These are phyloP conservation scores for Trichophyton schoenleinii DNA, from an alignment of 2,329 filamentous ascomycete species.

Conservation along the genomic window DNA sequence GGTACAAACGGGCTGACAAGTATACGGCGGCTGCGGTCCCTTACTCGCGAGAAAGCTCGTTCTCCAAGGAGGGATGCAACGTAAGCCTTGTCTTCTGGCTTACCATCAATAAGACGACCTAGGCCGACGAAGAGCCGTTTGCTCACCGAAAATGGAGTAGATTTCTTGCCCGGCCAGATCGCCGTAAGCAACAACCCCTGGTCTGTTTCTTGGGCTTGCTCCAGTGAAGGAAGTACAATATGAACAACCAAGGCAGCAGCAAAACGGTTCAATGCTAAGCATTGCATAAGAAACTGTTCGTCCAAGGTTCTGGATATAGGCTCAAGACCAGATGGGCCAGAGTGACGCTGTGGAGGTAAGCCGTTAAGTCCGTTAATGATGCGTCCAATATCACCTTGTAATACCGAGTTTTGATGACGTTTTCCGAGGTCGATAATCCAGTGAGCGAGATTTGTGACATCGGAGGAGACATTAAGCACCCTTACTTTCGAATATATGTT, in stretches of 20 bases:
- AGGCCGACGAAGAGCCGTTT: neutral
- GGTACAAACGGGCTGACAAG: neutral
- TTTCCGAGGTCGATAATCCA: constrained; percentile 46
- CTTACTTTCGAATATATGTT: constrained; percentile 5
- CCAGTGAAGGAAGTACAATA: neutral
- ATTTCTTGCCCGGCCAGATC: neutral
- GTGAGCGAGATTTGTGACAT: constrained; percentile 35
- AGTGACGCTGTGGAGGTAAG: neutral
- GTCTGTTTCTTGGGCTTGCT: neutral
- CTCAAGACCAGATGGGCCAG: too few relatives aligned
- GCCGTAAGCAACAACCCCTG: neutral
- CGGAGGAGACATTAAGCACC: constrained; percentile 7
- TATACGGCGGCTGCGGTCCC: neutral
- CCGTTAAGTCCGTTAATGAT: neutral
- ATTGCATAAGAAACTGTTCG: neutral
- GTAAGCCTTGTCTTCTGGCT: neutral
- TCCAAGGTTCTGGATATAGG: neutral
- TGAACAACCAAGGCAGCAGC: neutral
- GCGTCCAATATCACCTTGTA: constrained; percentile 1
- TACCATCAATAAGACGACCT: neutral
- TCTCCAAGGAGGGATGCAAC: neutral
- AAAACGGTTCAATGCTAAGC: neutral
- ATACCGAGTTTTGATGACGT: constrained; percentile 25
- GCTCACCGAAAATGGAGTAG: neutral
- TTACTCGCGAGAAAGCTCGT: neutral